Evolutionary conservation across 768 basidiomycete genomes (phyloP), one percentile per base, ranked within the genome.

Genomic region (Macrolepiota dolichaula): DNA sequence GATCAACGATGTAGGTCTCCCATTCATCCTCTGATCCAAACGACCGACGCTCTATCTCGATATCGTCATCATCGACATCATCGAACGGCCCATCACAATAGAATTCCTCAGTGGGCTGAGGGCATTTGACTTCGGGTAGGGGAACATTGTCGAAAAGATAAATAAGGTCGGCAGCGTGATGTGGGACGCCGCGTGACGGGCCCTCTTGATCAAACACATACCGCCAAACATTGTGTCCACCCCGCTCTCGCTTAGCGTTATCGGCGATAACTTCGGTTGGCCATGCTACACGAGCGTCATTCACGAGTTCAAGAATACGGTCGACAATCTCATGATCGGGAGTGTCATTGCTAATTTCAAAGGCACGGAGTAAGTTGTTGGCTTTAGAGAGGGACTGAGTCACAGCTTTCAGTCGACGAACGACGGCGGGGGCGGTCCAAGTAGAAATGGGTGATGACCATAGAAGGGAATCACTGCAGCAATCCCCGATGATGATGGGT

Each of bases 161-260:
- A 59, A 89, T 79, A 47, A 92, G 73, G 69, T 92, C 91, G 0
- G 85, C 84, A 1, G 81, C 85, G 68, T 91, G 87, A 67, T 90
- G 89, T 1, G 89, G 84, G 19, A 83, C 70, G 13, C 84, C 84
- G 51, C 84, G 78, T 24, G 80, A 76, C 9, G 89, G 87, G 1
- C 87, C 83, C 66, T 90, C 91, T 73, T 92, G 91, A 72, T 92
- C 91, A 68, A 92, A 92, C 17, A 90, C 84, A 66, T 89, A 92
- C 60, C 91, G 80, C 85, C 86, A 92, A 4, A 91, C 88, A n/a
- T 81, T 81, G 42, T 76, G 76, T 0, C 85, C 87, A 13, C 80
- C 79, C 1, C 82, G 76, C 51, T 79, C 82, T 17, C 71, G 75
- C 57, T 78, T 78, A 1, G 83, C 79, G 56, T 78, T 79, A 55